Percentiles rank a stretch among this genome's conserved stretches.
phyloP scores from a whole-genome alignment of 2,329 filamentous ascomycete species.

The Tolypocladium nubicola region DNA sequence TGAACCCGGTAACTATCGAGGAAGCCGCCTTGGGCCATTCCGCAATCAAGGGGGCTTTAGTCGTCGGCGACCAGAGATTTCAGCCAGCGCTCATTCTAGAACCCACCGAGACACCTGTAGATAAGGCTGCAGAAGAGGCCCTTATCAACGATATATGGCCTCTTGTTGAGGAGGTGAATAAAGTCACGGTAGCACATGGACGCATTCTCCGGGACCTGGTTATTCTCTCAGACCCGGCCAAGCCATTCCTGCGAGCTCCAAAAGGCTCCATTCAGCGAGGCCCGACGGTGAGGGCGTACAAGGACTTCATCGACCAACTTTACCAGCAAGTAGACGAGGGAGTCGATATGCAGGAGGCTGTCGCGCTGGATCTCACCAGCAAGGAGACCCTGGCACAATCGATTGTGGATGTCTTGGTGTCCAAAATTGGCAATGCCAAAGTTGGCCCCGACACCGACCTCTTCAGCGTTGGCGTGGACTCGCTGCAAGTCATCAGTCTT shows the following conservation, averaged over 20 bases:
- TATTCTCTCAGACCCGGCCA: constrained; percentile 23
- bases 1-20: constrained; percentile 28
- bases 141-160: constrained; percentile 35
- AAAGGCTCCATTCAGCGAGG: constrained; percentile 36
- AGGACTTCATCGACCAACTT: constrained; percentile 31
- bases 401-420: constrained; percentile 9
- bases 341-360: not conserved
- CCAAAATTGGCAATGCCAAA: constrained; percentile 5
- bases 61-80: constrained; percentile 33
- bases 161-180: constrained; percentile 28
- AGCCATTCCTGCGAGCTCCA: constrained; percentile 30
- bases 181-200: constrained; percentile 32
- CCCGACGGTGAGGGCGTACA: constrained; percentile 27
- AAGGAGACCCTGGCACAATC: constrained; percentile 12
- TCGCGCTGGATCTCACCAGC: constrained; percentile 10
- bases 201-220: constrained; percentile 30
- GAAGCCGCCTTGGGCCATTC: constrained; percentile 16
- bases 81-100: constrained; percentile 38
- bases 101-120: constrained; percentile 18
- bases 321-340: constrained; percentile 19
- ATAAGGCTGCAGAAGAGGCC: constrained; percentile 2
- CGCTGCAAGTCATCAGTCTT: constrained; percentile 23
- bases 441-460: constrained; percentile 21
- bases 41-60: constrained; percentile 16
- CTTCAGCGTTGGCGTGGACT: constrained; percentile 28